These are phyloP conservation scores for Sclerospora graminicola DNA, from an alignment of 352 stramenopile genomes.

Conservation along the genomic window DNA sequence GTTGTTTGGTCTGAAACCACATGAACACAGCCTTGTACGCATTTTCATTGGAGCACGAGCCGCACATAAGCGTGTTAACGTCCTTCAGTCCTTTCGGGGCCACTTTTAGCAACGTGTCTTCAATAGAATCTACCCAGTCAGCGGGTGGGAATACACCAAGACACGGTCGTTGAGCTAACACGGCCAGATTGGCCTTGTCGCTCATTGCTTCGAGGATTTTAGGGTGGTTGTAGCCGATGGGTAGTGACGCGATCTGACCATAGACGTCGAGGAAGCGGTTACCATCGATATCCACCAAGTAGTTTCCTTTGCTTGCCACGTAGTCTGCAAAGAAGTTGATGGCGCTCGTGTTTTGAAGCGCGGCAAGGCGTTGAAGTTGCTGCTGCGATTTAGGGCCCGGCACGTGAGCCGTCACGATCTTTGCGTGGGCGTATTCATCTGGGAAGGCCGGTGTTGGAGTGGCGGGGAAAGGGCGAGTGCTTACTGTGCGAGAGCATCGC, in stretches of 20 bases:
- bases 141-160: constrained; percentile 65
- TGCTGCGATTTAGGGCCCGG: constrained; percentile 57
- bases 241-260: constrained; percentile 75
- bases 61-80: constrained; percentile 82
- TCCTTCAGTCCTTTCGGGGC: constrained; percentile 43
- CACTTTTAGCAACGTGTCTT: constrained; percentile 49
- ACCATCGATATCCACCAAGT: constrained; percentile 77
- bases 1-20: constrained; percentile 71
- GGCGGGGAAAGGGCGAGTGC: constrained; percentile 14
- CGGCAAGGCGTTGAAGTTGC: constrained; percentile 36
- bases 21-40: constrained; percentile 85
- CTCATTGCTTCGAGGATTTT: constrained; percentile 53
- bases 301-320: constrained; percentile 62
- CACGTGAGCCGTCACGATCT: constrained; percentile 41
- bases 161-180: constrained; percentile 65
- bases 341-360: constrained; percentile 52
- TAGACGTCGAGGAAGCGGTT: constrained; percentile 81
- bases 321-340: constrained; percentile 81
- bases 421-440: constrained; percentile 37
- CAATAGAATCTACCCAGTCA: constrained; percentile 66
- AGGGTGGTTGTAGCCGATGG: constrained; percentile 82
- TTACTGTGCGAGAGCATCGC: constrained; percentile 9
- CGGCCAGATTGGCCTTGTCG: constrained; percentile 45
- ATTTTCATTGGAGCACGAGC: constrained; percentile 82
- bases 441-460: constrained; percentile 55